Evolutionary conservation across 192 early-diverging fungal genomes (phyloP), one percentile per base, ranked within the genome.

Genomic region (Gaertneriomyces sp.): DNA sequence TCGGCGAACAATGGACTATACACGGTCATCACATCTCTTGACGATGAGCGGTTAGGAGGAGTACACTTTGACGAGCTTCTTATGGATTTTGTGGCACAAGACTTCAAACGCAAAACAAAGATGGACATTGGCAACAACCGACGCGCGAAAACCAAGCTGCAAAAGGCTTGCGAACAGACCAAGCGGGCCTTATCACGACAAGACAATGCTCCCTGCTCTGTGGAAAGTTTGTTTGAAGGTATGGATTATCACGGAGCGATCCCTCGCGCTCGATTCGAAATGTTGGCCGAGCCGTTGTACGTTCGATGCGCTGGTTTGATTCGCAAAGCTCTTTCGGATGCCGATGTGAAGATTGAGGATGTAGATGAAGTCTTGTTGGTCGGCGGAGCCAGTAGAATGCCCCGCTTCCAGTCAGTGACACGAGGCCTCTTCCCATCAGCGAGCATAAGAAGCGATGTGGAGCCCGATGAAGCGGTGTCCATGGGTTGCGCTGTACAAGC

Each of bases 391-490:
- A 82, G 86, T 56, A 84, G 92, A 42, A 90, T 96, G 68, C 93
- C 94, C 64, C 85, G 88, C 68, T 88, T 96, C 79, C 88, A 91
- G 79, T 66, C 84, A 39, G 79, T 85, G 25, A 79, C 95, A 17
- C 84, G 86, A 12, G 74, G 78, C 17, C 70, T 92, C 61, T 96
- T 98, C 81, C 68, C 69, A 45, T 77, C 83, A 53, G 81, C 87
- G 41, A 64, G 65, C 33, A 78, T 97, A 69, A 85, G 86, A 54
- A 79, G 80, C 45, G 94, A 91, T 11, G 82, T 93, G 61, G 95
- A 97, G 73, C 85, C 93, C 7, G 95, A 98, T 76, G 96, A 98
- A 81, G 87, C 93, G 16, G 89, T 96, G 52, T 86, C 92, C 16
- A 78, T 81, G 67, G 96, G 95, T 14, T 94, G 91, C 75, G 94